A percentile compares a stretch with the other conserved stretches of the same genome.
Conservation (phyloP, 2,329 filamentous ascomycete genomes). For the Penicillium sp. region DNA sequence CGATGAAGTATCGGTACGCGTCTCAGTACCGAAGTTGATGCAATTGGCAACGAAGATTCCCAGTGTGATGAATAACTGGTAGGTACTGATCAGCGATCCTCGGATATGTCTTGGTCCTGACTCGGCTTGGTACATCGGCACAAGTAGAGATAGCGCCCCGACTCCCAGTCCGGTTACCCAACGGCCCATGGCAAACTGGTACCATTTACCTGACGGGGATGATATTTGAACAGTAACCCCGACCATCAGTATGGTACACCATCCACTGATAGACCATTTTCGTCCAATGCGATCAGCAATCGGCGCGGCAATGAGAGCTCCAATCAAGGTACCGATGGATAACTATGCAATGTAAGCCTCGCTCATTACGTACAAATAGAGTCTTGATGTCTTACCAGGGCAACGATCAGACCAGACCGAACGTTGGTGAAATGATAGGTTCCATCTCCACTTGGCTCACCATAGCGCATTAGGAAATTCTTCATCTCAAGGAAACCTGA, state of each 20-base stretch:
- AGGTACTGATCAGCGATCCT: constrained; percentile 45
- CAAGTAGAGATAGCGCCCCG: constrained; percentile 42
- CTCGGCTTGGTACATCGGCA: constrained; percentile 50
- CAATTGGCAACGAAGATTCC: constrained; percentile 49
- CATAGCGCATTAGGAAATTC: constrained; percentile 42
- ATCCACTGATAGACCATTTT: constrained; percentile 43
- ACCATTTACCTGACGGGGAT: constrained; percentile 37
- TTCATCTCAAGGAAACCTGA: constrained; percentile 45
- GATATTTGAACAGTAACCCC: constrained; percentile 47
- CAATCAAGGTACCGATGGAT: constrained; percentile 45
- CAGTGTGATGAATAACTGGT: constrained; percentile 49
- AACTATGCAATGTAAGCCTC: constrained; percentile 27
- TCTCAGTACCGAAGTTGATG: constrained; percentile 48
- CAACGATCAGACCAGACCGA: constrained; percentile 45
- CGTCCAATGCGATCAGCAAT: constrained; percentile 45
- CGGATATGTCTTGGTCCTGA: constrained; percentile 47
- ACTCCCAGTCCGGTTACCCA: constrained; percentile 46
- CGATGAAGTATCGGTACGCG: constrained; percentile 37
- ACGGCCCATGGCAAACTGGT: constrained; percentile 45
- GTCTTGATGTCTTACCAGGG: constrained; percentile 29
- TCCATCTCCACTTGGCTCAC: constrained; percentile 29
- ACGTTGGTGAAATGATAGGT: constrained; percentile 41
- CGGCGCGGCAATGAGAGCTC: constrained; percentile 42
- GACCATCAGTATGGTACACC: constrained; percentile 40
- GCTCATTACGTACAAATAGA: too few relatives aligned